phyloP scores from a whole-genome alignment of 805 yeast genomes.

The Candida yuanshanica region DNA sequence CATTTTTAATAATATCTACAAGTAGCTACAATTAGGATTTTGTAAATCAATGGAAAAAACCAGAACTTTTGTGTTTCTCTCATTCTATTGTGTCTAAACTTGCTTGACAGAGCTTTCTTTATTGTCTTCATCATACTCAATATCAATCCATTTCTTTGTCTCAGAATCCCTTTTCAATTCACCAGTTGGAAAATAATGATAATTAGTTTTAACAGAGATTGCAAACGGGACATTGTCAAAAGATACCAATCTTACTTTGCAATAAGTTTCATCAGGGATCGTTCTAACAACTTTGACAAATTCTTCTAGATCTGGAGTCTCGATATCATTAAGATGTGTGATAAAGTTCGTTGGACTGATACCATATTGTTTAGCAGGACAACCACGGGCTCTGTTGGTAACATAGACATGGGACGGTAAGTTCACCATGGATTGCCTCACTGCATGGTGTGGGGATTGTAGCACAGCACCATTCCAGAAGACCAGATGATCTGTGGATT shows the following conservation, averaged over 20 bases:
- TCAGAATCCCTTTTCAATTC: conserved; percentile 46
- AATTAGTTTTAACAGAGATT: conserved; percentile 76
- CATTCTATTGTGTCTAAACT: conserved; percentile 9
- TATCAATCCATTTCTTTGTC: conserved; percentile 49
- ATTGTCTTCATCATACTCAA: conserved; percentile 38
- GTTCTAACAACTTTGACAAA: conserved; percentile 61
- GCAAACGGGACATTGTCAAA: conserved; percentile 88
- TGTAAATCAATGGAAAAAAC: too few relatives aligned
- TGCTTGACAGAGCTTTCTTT: conserved; percentile 19
- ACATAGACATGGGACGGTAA: conserved; percentile 84
- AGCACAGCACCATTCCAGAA: conserved; percentile 80
- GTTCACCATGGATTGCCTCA: conserved; percentile 71
- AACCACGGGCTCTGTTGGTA: conserved; percentile 67
- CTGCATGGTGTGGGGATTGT: conserved; percentile 91
- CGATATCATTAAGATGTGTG: conserved; percentile 78
- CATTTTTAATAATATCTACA: too few relatives aligned
- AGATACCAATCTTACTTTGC: conserved; percentile 73
- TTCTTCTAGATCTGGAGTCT: conserved; percentile 63
- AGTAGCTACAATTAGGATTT: too few relatives aligned
- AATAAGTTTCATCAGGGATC: conserved; percentile 75
- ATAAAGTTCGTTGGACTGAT: conserved; percentile 76
- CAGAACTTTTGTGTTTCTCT: too few relatives aligned
- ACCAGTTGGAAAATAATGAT: conserved; percentile 80
- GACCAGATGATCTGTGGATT: conserved; percentile 60
- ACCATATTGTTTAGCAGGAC: conserved; percentile 82